Percentiles rank a stretch among this genome's conserved stretches.
phyloP scores from a whole-genome alignment of 768 basidiomycete species.

The Psilocybe subaeruginosa region DNA sequence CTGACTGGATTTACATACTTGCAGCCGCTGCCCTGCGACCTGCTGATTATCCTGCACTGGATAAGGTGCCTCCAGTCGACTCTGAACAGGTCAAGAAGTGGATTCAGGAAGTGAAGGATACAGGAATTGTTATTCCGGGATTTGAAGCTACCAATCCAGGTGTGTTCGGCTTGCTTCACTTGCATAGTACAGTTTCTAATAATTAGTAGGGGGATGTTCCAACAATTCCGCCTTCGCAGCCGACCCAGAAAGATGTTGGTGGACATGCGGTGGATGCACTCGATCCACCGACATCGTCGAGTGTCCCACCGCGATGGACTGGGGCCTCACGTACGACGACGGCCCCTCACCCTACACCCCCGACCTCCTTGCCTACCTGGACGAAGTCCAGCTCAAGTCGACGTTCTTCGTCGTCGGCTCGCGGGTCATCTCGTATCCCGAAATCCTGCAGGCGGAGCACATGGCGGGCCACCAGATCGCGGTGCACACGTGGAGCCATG shows the following conservation, averaged over 20 bases:
- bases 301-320: conserved; percentile 72
- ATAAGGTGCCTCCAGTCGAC: conserved; percentile 62
- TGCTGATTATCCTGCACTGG: conserved; percentile 64
- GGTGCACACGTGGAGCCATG: conserved; percentile 93
- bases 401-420: conserved; percentile 94
- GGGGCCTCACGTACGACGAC: conserved; percentile 76
- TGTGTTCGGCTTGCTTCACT: background rate
- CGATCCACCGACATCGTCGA: conserved; percentile 57
- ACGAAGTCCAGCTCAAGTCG: conserved; percentile 60
- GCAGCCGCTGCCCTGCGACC: conserved; percentile 12
- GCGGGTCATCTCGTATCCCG: conserved; percentile 78
- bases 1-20: background rate
- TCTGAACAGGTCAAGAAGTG: conserved; percentile 66
- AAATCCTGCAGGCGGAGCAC: conserved; percentile 77
- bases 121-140: conserved; percentile 66
- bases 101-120: conserved; percentile 69
- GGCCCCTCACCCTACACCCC: conserved; percentile 78
- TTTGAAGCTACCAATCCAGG: conserved; percentile 47
- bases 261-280: conserved; percentile 83
- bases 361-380: conserved; percentile 75
- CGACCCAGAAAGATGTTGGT: conserved; percentile 73
- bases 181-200: background rate
- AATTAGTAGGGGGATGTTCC: conserved; percentile 57
- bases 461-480: conserved; percentile 80
- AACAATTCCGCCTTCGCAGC: conserved; percentile 56